These are phyloP conservation scores for Nigrograna mackinnonii DNA, from an alignment of 2,329 filamentous ascomycete species.

Conservation along the genomic window DNA sequence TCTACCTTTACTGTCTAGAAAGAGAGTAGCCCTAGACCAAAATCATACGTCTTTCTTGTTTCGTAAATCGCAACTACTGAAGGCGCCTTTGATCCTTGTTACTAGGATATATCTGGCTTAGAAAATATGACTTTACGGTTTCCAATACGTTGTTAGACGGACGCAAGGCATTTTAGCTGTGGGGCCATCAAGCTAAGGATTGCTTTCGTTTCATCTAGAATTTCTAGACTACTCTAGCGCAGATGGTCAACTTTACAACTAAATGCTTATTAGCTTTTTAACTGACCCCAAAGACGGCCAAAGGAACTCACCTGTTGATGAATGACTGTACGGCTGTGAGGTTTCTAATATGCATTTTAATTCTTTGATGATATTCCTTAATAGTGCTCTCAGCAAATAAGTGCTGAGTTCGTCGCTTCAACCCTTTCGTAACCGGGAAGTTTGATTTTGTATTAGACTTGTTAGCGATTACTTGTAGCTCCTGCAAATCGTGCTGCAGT, in stretches of 20 bases:
- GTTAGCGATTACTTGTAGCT: neutral
- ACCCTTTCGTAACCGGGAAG: neutral
- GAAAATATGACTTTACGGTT: too few relatives aligned
- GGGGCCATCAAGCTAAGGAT: neutral
- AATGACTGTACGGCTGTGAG: neutral
- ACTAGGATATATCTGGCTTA: too few relatives aligned
- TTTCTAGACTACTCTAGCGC: neutral
- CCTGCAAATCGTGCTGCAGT: neutral
- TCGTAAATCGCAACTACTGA: neutral
- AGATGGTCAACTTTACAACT: neutral
- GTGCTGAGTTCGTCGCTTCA: neutral
- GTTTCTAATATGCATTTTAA: neutral
- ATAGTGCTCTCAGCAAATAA: neutral
- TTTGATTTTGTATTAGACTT: neutral
- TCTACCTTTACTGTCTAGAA: too few relatives aligned
- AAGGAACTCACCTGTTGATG: neutral
- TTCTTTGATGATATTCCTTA: neutral
- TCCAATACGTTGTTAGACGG: neutral
- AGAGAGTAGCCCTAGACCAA: neutral
- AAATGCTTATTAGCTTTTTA: neutral
- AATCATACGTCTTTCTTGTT: neutral
- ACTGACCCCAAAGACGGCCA: neutral
- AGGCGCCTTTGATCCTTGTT: too few relatives aligned
- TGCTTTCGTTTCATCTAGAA: neutral
- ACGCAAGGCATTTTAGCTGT: neutral